Percentiles rank a stretch among this genome's conserved stretches.
Conservation (phyloP, 2,329 filamentous ascomycete genomes). For the Nemania diffusa region DNA sequence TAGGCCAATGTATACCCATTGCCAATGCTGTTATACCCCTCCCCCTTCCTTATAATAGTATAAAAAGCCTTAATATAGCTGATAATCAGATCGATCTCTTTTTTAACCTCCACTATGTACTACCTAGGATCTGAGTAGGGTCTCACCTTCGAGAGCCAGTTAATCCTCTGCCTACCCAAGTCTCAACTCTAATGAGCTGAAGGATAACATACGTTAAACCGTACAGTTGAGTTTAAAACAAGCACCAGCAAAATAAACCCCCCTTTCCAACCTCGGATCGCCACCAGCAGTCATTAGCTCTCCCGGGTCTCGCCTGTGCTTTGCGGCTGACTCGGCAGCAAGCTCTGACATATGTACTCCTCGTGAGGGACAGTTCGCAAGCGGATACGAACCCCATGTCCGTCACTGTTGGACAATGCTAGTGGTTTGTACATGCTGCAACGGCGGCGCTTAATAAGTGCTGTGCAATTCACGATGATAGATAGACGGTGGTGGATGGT, state of each 20-base stretch:
- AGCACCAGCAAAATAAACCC: not conserved
- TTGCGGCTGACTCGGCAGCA: constrained; percentile 8
- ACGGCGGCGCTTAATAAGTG: constrained; percentile 28
- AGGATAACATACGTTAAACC: constrained; percentile 10
- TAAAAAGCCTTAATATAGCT: constrained; percentile 17
- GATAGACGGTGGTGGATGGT: not conserved
- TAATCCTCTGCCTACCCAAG: not conserved
- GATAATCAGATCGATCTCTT: constrained; percentile 16
- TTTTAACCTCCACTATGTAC: not conserved
- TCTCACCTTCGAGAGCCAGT: constrained; percentile 13
- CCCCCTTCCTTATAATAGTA: not conserved
- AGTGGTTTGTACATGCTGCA: constrained; percentile 17
- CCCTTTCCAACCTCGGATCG: constrained; percentile 18
- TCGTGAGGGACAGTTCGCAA: constrained; percentile 14
- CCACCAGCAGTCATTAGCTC: constrained; percentile 13
- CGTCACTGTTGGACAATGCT: constrained; percentile 14
- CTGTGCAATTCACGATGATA: constrained; percentile 7
- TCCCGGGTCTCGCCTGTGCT: constrained; percentile 18
- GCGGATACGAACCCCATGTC: constrained; percentile 15
- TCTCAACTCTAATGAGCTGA: constrained; percentile 11
- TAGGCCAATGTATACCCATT: constrained; percentile 5
- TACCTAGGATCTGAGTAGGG: not conserved
- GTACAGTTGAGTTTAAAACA: constrained; percentile 19
- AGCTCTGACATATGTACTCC: constrained; percentile 14
- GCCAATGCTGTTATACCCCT: not conserved